Conservation (phyloP, 2,329 filamentous ascomycete genomes). For the Claviceps quebecensis region DNA sequence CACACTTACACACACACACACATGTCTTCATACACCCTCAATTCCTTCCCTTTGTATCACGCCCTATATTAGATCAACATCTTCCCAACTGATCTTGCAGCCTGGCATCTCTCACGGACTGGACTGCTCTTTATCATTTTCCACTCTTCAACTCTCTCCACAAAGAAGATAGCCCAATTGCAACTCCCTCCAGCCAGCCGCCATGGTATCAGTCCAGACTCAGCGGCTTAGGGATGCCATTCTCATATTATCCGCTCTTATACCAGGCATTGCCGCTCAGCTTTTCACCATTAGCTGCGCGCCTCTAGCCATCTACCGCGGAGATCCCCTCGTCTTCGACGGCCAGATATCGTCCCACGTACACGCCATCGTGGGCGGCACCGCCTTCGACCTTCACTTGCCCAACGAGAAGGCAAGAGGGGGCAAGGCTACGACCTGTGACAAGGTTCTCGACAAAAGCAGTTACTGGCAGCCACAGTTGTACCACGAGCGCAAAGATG, state of each 20-base stretch:
- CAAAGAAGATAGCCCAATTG: no score
- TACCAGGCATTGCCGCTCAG: conserved; percentile 1
- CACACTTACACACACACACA: no score
- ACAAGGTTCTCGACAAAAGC: conserved; percentile 45
- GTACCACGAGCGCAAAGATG: conserved; percentile 35
- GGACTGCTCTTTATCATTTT: no score
- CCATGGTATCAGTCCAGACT: background rate
- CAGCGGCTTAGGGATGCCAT: background rate
- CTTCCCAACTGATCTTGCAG: no score
- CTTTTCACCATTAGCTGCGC: conserved; percentile 16
- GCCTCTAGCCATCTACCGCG: conserved; percentile 25
- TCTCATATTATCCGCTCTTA: background rate
- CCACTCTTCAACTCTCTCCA: no score
- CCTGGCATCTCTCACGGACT: no score
- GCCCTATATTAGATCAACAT: no score
- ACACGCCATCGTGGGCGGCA: conserved; percentile 49
- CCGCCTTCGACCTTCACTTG: conserved; percentile 42
- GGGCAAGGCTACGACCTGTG: conserved; percentile 51
- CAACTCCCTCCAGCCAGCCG: background rate
- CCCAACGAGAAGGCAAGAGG: conserved; percentile 34
- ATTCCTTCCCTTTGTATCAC: no score
- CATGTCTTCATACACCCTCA: no score
- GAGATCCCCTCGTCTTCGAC: conserved; percentile 46
- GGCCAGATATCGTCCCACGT: conserved; percentile 39
- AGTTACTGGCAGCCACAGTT: conserved; percentile 57